These are phyloP conservation scores for Fusarium redolens DNA, from an alignment of 2,329 filamentous ascomycete species.

Conservation along the genomic window DNA sequence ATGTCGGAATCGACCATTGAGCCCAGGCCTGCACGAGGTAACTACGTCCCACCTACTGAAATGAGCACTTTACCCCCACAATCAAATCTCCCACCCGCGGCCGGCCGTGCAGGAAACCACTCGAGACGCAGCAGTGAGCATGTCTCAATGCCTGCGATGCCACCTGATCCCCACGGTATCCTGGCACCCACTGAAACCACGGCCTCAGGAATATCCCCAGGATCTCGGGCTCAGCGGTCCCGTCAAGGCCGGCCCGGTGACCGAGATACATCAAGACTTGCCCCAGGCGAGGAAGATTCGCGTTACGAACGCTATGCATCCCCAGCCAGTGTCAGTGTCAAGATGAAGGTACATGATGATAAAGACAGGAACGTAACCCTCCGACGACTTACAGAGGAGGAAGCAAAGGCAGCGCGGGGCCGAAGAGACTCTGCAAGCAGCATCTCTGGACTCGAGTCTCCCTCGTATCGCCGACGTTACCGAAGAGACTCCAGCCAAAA, in stretches of 20 bases:
- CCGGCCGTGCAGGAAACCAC: slow-evolving; percentile 49
- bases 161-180: slow-evolving; percentile 62
- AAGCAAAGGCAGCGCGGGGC: slow-evolving; percentile 59
- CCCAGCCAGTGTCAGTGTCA: slow-evolving; percentile 64
- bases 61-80: slow-evolving; percentile 37
- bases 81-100: slow-evolving; percentile 31
- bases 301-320: slow-evolving; percentile 55
- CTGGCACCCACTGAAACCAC: slow-evolving; percentile 47
- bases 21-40: slow-evolving; percentile 44
- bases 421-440: slow-evolving; percentile 66
- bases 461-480: slow-evolving; percentile 61
- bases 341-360: slow-evolving; percentile 70
- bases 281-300: slow-evolving; percentile 56
- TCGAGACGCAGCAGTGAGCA: slow-evolving; percentile 55
- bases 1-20: slow-evolving; percentile 53
- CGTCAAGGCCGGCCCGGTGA: slow-evolving; percentile 58
- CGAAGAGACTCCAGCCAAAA: slow-evolving; percentile 64
- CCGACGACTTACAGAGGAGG: slow-evolving; percentile 70
- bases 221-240: slow-evolving; percentile 55
- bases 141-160: slow-evolving; percentile 66
- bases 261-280: slow-evolving; percentile 53
- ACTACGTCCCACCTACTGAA: slow-evolving; percentile 42
- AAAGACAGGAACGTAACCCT: slow-evolving; percentile 70
- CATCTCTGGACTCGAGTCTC: slow-evolving; percentile 66
- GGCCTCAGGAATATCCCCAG: slow-evolving; percentile 47